Evolutionary conservation across 768 basidiomycete species (phyloP).

Genomic region (Suillus subluteus): DNA sequence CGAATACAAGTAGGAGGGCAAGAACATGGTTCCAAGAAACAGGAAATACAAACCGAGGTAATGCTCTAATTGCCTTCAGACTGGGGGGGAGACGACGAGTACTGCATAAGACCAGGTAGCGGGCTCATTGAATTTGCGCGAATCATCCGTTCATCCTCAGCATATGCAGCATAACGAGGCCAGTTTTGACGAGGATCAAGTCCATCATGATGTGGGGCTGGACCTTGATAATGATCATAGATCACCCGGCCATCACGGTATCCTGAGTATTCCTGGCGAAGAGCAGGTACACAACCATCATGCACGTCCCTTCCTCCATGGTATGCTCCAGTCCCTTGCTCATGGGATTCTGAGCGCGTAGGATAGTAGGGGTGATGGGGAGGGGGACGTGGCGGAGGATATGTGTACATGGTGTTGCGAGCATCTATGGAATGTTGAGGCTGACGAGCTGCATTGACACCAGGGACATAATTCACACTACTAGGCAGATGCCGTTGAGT

Average conservation of each 20-base stretch:
- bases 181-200: neutral
- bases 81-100: neutral
- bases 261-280: neutral
- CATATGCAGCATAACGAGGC: neutral
- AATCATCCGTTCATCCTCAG: neutral
- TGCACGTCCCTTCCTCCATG: neutral
- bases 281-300: neutral
- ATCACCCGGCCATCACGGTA: neutral
- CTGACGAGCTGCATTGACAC: neutral
- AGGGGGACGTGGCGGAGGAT: neutral
- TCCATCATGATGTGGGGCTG: neutral
- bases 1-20: neutral
- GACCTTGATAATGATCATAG: conserved; percentile 1
- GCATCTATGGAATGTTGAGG: neutral
- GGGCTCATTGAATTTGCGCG: neutral
- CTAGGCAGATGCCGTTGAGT: neutral
- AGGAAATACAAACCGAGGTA: neutral
- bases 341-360: neutral
- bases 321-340: neutral
- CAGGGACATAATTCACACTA: neutral
- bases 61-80: conserved; percentile 1
- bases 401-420: neutral
- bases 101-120: neutral
- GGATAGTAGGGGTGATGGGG: neutral
- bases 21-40: neutral